These are phyloP conservation scores for Pyrrhoderma noxium DNA, from an alignment of 1,284 basidiomycete genomes.

Conservation along the genomic window DNA sequence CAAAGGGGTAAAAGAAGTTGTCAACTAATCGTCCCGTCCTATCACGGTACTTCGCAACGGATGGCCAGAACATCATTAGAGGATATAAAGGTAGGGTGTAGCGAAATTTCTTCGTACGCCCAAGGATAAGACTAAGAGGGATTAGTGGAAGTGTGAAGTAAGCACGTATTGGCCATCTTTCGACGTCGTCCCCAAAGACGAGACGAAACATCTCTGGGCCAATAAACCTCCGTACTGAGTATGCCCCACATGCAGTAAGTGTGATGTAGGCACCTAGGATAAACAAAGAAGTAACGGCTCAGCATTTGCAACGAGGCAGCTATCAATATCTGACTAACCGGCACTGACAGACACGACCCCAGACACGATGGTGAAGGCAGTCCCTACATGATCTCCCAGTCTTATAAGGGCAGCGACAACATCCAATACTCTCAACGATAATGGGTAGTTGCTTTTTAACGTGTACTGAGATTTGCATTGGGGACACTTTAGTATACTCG, in stretches of 20 bases:
- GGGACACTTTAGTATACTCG: constrained; percentile 67
- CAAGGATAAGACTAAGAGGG: constrained; percentile 47
- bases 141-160: constrained; percentile 64
- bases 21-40: no score
- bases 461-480: constrained; percentile 65
- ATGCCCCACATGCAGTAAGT: constrained; percentile 62
- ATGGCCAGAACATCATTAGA: constrained; percentile 58
- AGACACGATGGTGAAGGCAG: constrained; percentile 38
- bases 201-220: constrained; percentile 56
- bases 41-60: constrained; percentile 32
- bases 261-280: neutral
- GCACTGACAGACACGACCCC: constrained; percentile 36
- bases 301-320: constrained; percentile 35
- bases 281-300: neutral
- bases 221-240: constrained; percentile 60
- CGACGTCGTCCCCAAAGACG: constrained; percentile 55
- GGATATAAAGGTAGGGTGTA: constrained; percentile 45
- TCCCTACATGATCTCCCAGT: constrained; percentile 42
- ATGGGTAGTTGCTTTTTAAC: constrained; percentile 54
- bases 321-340: constrained; percentile 27
- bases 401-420: constrained; percentile 42
- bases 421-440: constrained; percentile 42
- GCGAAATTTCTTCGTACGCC: constrained; percentile 44
- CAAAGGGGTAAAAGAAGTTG: no score
- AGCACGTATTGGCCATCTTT: constrained; percentile 64